These are phyloP conservation scores for Papilionanthe hybrid DNA, from an alignment of 116 monocot genomes.

Conservation along the genomic window DNA sequence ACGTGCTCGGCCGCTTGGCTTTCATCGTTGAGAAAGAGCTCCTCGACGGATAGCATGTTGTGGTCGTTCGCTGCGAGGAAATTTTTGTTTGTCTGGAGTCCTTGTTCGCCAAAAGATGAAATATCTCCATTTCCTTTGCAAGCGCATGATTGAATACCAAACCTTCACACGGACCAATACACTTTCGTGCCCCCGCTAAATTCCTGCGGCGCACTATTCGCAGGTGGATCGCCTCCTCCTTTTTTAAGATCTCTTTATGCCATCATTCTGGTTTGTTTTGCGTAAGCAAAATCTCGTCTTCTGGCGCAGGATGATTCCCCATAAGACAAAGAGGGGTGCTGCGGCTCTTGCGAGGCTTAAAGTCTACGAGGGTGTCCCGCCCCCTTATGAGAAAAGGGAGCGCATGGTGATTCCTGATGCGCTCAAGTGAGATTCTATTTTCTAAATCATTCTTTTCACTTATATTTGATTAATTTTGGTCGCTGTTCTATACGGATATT, in stretches of 20 bases:
- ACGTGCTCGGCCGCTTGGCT: constrained; percentile 80
- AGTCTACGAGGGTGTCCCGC: constrained; percentile 48
- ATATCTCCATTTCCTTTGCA: constrained; percentile 45
- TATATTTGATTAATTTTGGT: neutral
- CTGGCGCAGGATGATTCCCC: constrained; percentile 52
- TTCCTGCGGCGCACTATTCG: constrained; percentile 58
- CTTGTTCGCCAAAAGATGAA: constrained; percentile 71
- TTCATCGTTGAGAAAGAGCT: constrained; percentile 64
- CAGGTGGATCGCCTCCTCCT: constrained; percentile 19
- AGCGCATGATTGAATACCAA: constrained; percentile 60
- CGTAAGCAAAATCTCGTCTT: neutral
- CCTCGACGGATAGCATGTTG: constrained; percentile 56
- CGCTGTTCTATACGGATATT: neutral
- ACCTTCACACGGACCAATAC: constrained; percentile 68
- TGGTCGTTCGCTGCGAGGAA: constrained; percentile 60
- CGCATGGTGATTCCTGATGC: constrained; percentile 55
- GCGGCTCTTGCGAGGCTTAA: constrained; percentile 51
- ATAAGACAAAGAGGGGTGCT: constrained; percentile 69
- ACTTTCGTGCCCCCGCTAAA: constrained; percentile 65
- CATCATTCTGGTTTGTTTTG: neutral
- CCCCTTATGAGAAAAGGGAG: constrained; percentile 51
- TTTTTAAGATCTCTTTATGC: neutral
- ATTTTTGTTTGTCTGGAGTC: constrained; percentile 65
- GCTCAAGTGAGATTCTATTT: constrained; percentile 32
- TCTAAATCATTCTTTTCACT: neutral